These are phyloP conservation scores for Phytophthora tubulina DNA, from an alignment of 352 stramenopile species.

Conservation along the genomic window DNA sequence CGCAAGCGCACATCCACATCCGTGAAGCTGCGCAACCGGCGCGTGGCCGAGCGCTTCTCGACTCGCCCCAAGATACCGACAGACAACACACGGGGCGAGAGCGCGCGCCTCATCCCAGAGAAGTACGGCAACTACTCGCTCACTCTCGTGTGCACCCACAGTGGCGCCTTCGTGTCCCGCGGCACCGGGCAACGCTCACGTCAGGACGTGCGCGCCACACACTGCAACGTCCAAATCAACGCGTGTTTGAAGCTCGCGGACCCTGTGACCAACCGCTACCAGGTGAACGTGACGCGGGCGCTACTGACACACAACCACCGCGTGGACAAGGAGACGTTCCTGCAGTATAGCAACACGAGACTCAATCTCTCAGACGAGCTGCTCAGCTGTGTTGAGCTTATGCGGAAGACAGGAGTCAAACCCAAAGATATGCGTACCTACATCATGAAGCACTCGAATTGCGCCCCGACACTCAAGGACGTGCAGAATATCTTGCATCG, in stretches of 20 bases:
- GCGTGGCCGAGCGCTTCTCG: slow-evolving; percentile 25
- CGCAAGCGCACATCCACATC: slow-evolving; percentile 52
- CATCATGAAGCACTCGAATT: slow-evolving; percentile 47
- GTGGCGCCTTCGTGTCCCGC: slow-evolving; percentile 42
- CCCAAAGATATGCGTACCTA: slow-evolving; percentile 42
- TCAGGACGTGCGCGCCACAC: slow-evolving; percentile 43
- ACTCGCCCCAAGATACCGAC: slow-evolving; percentile 9
- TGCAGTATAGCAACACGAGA: slow-evolving; percentile 48
- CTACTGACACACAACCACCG: slow-evolving; percentile 46
- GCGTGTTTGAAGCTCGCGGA: slow-evolving; percentile 48
- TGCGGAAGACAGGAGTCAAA: slow-evolving; percentile 49
- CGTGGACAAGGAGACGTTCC: slow-evolving; percentile 45
- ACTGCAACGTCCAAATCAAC: slow-evolving; percentile 48
- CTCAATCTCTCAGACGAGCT: slow-evolving; percentile 41
- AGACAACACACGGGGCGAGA: slow-evolving; percentile 7
- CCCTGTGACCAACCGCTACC: slow-evolving; percentile 36
- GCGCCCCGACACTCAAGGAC: slow-evolving; percentile 47
- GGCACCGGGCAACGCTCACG: slow-evolving; percentile 42
- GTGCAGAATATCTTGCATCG: slow-evolving; percentile 46
- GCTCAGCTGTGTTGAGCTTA: slow-evolving; percentile 46
- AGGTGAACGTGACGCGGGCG: slow-evolving; percentile 43
- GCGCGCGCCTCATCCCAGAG: slow-evolving; percentile 40
- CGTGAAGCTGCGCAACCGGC: slow-evolving; percentile 47
- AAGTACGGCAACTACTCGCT: slow-evolving; percentile 48
- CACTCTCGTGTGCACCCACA: slow-evolving; percentile 53